A percentile compares a stretch with the other conserved stretches of the same genome.
Evolutionary conservation across 2,329 filamentous ascomycete genomes (phyloP).

Genomic region (Aspergillus felis): DNA sequence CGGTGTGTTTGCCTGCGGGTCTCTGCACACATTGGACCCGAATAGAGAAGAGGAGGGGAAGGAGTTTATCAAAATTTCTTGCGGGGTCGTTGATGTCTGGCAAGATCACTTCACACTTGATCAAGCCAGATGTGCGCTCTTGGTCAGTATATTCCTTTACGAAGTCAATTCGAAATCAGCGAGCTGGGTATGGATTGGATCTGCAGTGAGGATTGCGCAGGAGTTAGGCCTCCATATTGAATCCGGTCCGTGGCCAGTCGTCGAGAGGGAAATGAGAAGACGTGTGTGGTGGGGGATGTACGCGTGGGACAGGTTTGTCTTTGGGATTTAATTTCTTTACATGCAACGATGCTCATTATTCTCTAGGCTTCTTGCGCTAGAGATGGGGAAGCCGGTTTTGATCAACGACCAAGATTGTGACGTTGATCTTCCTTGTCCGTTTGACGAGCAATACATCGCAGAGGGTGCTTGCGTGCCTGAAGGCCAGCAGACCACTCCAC

Average conservation of each 20-base stretch:
- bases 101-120: slow-evolving; percentile 72
- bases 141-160: slow-evolving; percentile 74
- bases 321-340: background rate
- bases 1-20: slow-evolving; percentile 76
- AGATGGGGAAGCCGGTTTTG: slow-evolving; percentile 73
- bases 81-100: slow-evolving; percentile 73
- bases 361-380: slow-evolving; percentile 65
- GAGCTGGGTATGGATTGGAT: slow-evolving; percentile 81
- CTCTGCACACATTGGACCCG: slow-evolving; percentile 62
- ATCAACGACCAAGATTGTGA: slow-evolving; percentile 90
- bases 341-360: background rate
- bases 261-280: slow-evolving; percentile 82
- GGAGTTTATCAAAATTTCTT: slow-evolving; percentile 68
- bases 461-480: slow-evolving; percentile 44
- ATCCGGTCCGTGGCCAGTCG: slow-evolving; percentile 64
- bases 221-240: slow-evolving; percentile 78
- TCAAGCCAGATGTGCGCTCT: slow-evolving; percentile 66
- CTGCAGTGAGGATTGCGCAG: slow-evolving; percentile 74
- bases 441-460: slow-evolving; percentile 67
- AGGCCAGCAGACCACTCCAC: slow-evolving; percentile 60
- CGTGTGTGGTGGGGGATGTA: slow-evolving; percentile 95
- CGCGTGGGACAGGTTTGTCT: slow-evolving; percentile 70
- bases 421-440: slow-evolving; percentile 69
- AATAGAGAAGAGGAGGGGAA: slow-evolving; percentile 57
- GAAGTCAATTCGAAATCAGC: slow-evolving; percentile 84